Evolutionary conservation across 257 asterid species (phyloP), one percentile per base, ranked within the genome.

Genomic region (Ligustrum vulgare): DNA sequence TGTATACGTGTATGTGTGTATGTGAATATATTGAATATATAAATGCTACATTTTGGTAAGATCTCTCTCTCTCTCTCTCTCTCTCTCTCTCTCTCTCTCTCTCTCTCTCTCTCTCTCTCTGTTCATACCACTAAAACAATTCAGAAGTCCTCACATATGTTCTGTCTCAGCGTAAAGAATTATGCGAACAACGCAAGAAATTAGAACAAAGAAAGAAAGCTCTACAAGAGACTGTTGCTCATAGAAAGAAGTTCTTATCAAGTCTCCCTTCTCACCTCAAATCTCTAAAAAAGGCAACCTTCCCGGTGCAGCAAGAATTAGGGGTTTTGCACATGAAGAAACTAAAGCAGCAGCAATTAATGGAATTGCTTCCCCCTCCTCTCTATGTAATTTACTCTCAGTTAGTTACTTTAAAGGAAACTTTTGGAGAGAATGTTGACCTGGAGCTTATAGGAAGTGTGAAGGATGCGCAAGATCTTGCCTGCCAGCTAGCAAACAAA

Each of bases 191-290:
- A 66, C 97, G 89, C 47, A 92, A 91, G 74, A 87, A 88, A 80
- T 78, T 94, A 81, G 98, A 90, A 82, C 82, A 85, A 45, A 89
- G 89, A 69, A 94, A 91, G 90, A 92, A 92, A 85, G 85, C 92
- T 80, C 91, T 94, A 62, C 96, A 87, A 78, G 97, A 90, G 81
- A 89, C 91, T 73, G 93, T 94, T 66, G 78, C 93, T 66, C 89
- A 87, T 87, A 84, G 97, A 86, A 92, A 91, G 83, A 91, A 83
- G 87, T 91, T 94, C 84, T 86, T 91, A 81, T 83, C 94, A 67
- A 93, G 96, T 86, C 96, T 94, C 79, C 99, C 99, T 45, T 91
- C 97, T 60, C 97, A 92, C 79, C 97, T 94, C 78, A 94, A 94
- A 82, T 91, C 98, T 75, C 91, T 94, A 58, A 94, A 92, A 80